A percentile compares a stretch with the other conserved stretches of the same genome.
phyloP scores from a whole-genome alignment of 192 early-diverging fungal species.

The Paraglomus occultum region DNA sequence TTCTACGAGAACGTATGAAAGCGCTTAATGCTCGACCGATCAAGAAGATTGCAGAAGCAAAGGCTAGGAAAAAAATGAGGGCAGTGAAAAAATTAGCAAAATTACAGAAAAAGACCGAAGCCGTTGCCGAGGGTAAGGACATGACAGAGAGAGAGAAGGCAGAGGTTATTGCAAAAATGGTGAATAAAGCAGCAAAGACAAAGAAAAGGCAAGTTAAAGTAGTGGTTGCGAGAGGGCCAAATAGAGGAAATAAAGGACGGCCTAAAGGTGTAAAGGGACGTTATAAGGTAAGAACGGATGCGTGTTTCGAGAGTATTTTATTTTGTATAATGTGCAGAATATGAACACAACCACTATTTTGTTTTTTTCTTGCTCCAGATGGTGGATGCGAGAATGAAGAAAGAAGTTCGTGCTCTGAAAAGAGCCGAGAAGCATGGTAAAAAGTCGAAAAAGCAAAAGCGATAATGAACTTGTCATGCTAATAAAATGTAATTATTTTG shows the following conservation, averaged over 20 bases:
- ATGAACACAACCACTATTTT: neutral
- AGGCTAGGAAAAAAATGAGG: constrained; percentile 92
- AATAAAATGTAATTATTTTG: too few species aligned
- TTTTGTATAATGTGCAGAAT: neutral
- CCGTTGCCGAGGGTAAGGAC: constrained; percentile 82
- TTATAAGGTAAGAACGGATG: constrained; percentile 49
- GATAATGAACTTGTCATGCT: neutral
- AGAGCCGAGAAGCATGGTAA: constrained; percentile 63
- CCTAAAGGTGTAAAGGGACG: constrained; percentile 97
- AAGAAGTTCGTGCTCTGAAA: constrained; percentile 86
- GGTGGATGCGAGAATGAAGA: constrained; percentile 97
- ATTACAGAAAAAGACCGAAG: constrained; percentile 85
- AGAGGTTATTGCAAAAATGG: constrained; percentile 73
- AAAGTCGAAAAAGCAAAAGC: neutral
- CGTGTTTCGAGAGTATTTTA: neutral
- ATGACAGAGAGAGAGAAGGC: constrained; percentile 89
- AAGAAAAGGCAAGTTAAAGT: constrained; percentile 75
- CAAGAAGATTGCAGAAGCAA: constrained; percentile 99
- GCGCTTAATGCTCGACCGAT: constrained; percentile 96
- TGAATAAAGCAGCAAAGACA: constrained; percentile 79
- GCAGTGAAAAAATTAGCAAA: constrained; percentile 72
- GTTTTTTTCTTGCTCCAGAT: constrained; percentile 59
- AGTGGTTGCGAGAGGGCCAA: constrained; percentile 86
- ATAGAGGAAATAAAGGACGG: constrained; percentile 84
- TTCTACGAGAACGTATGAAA: constrained; percentile 77